Percentiles rank a stretch among this genome's conserved stretches.
These are phyloP conservation scores for Hansfordia pulvinata DNA, from an alignment of 2,329 filamentous ascomycete genomes.

Conservation along the genomic window DNA sequence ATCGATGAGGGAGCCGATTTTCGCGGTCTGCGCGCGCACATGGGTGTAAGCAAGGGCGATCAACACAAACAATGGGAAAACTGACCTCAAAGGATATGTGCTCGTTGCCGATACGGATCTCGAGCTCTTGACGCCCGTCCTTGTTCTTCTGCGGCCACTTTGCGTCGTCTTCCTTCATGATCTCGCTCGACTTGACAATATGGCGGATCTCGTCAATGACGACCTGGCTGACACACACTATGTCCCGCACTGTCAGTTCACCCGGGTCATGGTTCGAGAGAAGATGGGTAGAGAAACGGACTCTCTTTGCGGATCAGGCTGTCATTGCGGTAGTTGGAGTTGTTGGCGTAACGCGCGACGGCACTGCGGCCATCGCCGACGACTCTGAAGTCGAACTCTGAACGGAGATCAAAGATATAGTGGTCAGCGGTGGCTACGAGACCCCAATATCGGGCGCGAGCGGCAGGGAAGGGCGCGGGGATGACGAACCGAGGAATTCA, in stretches of 20 bases:
- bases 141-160: constrained; percentile 99
- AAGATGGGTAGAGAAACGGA: constrained; percentile 30
- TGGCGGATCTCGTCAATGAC: constrained; percentile 91
- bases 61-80: neutral
- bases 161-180: constrained; percentile 95
- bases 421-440: constrained; percentile 12
- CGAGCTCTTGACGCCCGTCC: constrained; percentile 90
- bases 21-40: constrained; percentile 65
- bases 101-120: constrained; percentile 85
- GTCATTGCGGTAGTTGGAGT: constrained; percentile 98
- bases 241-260: constrained; percentile 1
- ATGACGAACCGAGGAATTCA: constrained; percentile 73
- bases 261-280: neutral
- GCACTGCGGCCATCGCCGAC: constrained; percentile 88
- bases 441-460: neutral
- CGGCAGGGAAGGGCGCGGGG: neutral
- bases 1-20: constrained; percentile 93
- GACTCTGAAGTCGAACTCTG: constrained; percentile 96
- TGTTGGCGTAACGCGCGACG: constrained; percentile 93
- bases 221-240: constrained; percentile 91
- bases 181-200: constrained; percentile 94
- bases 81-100: constrained; percentile 94
- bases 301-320: constrained; percentile 99
- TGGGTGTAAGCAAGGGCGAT: no score
- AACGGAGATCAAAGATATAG: no score